phyloP scores from a whole-genome alignment of 106 monocot species.

The Platanthera zijinensis region DNA sequence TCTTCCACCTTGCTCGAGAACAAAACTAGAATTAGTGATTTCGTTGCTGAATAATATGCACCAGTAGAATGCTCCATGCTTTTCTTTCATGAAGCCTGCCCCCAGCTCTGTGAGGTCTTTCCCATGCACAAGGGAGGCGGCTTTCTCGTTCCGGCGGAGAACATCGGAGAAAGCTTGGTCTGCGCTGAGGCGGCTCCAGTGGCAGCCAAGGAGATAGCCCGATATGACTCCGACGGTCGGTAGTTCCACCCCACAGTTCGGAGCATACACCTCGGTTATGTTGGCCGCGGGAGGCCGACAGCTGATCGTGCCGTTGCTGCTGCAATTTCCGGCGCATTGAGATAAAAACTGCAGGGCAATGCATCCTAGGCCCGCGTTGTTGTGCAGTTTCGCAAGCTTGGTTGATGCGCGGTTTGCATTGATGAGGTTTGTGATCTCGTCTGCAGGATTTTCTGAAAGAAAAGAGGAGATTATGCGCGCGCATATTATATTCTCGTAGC shows the following conservation, averaged over 20 bases:
- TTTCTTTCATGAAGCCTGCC: slow-evolving; percentile 32
- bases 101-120: slow-evolving; percentile 59
- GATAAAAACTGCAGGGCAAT: slow-evolving; percentile 79
- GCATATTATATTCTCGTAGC: no score
- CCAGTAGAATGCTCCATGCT: slow-evolving; percentile 52
- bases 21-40: slow-evolving; percentile 41
- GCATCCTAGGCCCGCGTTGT: slow-evolving; percentile 71
- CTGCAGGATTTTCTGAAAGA: slow-evolving; percentile 51
- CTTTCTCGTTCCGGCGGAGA: slow-evolving; percentile 21
- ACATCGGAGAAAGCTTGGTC: slow-evolving; percentile 31
- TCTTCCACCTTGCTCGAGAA: slow-evolving; percentile 59
- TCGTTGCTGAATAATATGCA: slow-evolving; percentile 57
- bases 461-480: neutral
- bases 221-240: slow-evolving; percentile 50
- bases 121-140: slow-evolving; percentile 25
- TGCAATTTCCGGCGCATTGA: slow-evolving; percentile 52
- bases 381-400: slow-evolving; percentile 45
- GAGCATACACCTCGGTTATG: slow-evolving; percentile 76
- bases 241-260: slow-evolving; percentile 78
- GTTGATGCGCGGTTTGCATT: slow-evolving; percentile 54
- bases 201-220: slow-evolving; percentile 43
- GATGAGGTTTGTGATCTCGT: slow-evolving; percentile 43
- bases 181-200: slow-evolving; percentile 26
- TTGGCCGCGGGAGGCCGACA: slow-evolving; percentile 46
- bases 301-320: slow-evolving; percentile 29